phyloP scores from a whole-genome alignment of 1,284 basidiomycete species.

The Mycena sp. region DNA sequence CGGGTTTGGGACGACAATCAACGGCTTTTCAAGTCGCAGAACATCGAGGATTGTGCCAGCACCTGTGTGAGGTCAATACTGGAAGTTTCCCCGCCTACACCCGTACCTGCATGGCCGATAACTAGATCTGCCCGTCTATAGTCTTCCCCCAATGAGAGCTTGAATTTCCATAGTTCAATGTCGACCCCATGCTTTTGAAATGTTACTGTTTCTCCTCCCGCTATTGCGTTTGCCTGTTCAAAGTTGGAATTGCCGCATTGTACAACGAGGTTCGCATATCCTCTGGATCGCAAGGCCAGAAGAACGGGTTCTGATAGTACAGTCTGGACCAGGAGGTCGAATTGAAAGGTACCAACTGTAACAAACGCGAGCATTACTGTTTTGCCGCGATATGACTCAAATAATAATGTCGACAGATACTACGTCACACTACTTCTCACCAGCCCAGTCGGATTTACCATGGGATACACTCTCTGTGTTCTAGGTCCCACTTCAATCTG shows the following conservation, averaged over 20 bases:
- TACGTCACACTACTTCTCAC: too few relatives aligned
- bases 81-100: conserved; percentile 54
- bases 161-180: conserved; percentile 79
- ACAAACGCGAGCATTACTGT: conserved; percentile 82
- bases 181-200: conserved; percentile 56
- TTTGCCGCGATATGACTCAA: background rate
- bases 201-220: conserved; percentile 39
- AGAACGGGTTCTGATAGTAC: conserved; percentile 69
- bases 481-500: conserved; percentile 50
- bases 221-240: conserved; percentile 19
- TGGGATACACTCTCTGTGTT: conserved; percentile 72
- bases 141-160: conserved; percentile 72
- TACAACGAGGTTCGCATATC: conserved; percentile 69
- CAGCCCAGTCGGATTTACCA: conserved; percentile 32
- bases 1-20: conserved; percentile 92
- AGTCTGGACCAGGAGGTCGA: conserved; percentile 78
- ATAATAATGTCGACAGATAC: background rate
- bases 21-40: conserved; percentile 74
- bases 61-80: conserved; percentile 57
- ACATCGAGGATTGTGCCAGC: conserved; percentile 95
- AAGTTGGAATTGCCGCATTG: conserved; percentile 70
- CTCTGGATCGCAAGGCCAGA: conserved; percentile 58
- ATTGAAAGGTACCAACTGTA: conserved; percentile 92
- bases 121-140: conserved; percentile 79
- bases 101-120: conserved; percentile 87